A percentile compares a stretch with the other conserved stretches of the same genome.
Evolutionary conservation across 2,329 filamentous ascomycete genomes (phyloP).

Genomic region (Fonsecaea monophora): DNA sequence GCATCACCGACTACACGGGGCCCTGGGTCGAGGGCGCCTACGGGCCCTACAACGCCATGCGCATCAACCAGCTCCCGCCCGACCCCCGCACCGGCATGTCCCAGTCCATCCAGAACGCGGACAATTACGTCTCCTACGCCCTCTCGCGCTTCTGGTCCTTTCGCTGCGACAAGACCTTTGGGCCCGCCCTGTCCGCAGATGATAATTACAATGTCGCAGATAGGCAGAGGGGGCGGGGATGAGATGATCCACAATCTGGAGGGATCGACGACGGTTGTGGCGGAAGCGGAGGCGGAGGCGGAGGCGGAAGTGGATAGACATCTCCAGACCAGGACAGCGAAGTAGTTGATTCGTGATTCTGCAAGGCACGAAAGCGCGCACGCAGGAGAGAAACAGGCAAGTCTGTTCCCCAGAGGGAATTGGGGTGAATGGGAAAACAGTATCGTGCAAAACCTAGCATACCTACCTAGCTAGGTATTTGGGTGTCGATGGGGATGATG

Average conservation of each 20-base stretch:
- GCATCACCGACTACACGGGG: neutral
- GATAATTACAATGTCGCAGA: neutral
- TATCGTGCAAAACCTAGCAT: no score
- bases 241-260: neutral
- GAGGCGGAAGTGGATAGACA: no score
- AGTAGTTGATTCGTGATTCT: no score
- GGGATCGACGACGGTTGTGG: no score
- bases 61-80: slow-evolving; percentile 14
- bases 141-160: slow-evolving; percentile 15
- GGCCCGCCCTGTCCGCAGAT: neutral
- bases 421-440: no score
- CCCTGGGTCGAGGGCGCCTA: neutral
- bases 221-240: neutral
- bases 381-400: no score
- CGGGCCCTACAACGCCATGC: slow-evolving; percentile 9
- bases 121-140: slow-evolving; percentile 21
- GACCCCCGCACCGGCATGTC: slow-evolving; percentile 9
- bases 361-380: no score
- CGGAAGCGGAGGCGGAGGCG: no score
- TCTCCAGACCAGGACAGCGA: no score
- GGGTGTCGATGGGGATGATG: no score
- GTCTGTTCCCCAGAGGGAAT: no score
- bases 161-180: neutral
- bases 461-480: no score
- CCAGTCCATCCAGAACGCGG: slow-evolving; percentile 16